These are phyloP conservation scores for Colletotrichum sublineola DNA, from an alignment of 2,329 filamentous ascomycete genomes.

Conservation along the genomic window DNA sequence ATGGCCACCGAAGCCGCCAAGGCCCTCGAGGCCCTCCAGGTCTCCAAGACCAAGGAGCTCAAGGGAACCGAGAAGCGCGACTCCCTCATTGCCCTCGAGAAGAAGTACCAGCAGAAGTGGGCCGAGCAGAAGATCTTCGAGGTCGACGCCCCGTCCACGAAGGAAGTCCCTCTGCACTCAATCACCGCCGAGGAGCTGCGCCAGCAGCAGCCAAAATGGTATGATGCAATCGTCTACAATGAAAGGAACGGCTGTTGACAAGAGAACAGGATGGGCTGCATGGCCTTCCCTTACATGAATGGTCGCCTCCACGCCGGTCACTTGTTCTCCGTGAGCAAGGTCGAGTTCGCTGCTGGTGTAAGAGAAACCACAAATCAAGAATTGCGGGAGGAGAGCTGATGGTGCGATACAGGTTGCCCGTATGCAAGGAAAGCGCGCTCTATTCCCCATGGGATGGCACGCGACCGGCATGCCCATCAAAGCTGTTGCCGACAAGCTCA, in stretches of 20 bases:
- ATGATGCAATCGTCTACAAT: constrained; percentile 69
- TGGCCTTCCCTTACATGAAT: constrained; percentile 79
- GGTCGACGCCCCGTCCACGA: constrained; percentile 82
- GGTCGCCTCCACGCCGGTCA: constrained; percentile 92
- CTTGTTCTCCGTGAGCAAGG: constrained; percentile 90
- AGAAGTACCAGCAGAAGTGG: constrained; percentile 93
- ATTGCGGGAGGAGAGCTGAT: constrained; percentile 3
- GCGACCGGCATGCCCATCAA: constrained; percentile 99
- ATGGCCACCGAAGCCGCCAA: constrained; percentile 63
- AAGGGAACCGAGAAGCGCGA: constrained; percentile 88
- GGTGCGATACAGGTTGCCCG: constrained; percentile 62
- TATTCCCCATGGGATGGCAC: constrained; percentile 96
- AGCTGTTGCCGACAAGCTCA: constrained; percentile 94
- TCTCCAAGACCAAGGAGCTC: constrained; percentile 73
- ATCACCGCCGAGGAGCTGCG: constrained; percentile 82
- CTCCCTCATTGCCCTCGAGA: constrained; percentile 84
- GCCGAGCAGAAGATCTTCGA: constrained; percentile 84
- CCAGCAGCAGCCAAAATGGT: constrained; percentile 90
- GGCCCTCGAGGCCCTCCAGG: constrained; percentile 64
- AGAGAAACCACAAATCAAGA: not conserved
- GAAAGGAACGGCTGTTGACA: not conserved
- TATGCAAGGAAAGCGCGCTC: constrained; percentile 88
- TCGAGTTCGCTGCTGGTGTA: constrained; percentile 91
- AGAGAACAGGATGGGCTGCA: constrained; percentile 46
- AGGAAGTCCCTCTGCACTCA: constrained; percentile 81